Evolutionary conservation across 2,329 filamentous ascomycete genomes (phyloP).

Genomic region (Orbilia quercus): DNA sequence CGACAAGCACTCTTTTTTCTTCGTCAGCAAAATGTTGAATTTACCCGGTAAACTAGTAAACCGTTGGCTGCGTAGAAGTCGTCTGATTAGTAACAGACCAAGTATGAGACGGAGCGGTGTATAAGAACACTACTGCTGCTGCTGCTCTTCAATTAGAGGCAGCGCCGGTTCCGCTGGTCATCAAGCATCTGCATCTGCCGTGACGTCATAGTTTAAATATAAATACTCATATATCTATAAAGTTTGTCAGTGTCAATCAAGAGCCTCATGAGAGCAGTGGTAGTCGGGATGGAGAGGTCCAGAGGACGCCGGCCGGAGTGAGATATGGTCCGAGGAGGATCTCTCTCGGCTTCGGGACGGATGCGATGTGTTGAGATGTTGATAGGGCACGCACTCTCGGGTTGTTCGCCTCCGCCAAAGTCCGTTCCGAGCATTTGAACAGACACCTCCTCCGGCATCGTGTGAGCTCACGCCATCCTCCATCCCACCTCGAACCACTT

Average conservation of each 20-base stretch:
- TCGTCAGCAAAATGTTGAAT: neutral
- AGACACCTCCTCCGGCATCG: constrained; percentile 8
- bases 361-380: constrained; percentile 18
- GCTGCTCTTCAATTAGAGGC: neutral
- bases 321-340: neutral
- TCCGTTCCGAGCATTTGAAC: constrained; percentile 42
- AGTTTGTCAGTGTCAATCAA: no score
- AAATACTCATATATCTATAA: constrained; percentile 2
- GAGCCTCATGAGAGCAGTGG: no score
- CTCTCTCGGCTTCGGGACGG: constrained; percentile 5
- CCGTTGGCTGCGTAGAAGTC: neutral
- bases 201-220: constrained; percentile 15
- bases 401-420: constrained; percentile 2
- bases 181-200: no score
- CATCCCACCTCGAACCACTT: constrained; percentile 8
- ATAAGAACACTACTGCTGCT: neutral
- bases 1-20: constrained; percentile 9
- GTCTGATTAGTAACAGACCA: constrained; percentile 4
- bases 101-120: neutral
- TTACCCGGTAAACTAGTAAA: constrained; percentile 25
- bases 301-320: neutral
- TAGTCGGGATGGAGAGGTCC: no score
- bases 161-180: neutral
- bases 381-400: constrained; percentile 12
- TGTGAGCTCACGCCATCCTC: constrained; percentile 38